Evolutionary conservation across 2,329 filamentous ascomycete species (phyloP).

Genomic region (Botrytis tulipae): DNA sequence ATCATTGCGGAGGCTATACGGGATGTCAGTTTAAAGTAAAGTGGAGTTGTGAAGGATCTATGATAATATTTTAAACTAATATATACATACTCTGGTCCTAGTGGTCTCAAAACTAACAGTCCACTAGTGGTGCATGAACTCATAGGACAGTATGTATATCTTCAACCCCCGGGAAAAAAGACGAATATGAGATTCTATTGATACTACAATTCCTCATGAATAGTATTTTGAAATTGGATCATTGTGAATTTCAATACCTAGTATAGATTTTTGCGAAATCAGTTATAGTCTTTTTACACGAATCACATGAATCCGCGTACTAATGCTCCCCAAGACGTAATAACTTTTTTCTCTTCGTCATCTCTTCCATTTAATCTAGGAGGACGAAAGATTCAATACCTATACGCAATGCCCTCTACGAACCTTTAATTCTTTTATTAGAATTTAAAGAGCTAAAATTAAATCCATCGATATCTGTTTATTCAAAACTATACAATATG

Average conservation of each 20-base stretch:
- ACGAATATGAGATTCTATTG: not conserved
- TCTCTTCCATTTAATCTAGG: no score
- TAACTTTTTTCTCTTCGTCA: not conserved
- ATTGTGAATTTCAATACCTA: not conserved
- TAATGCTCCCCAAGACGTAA: not conserved
- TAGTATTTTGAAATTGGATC: not conserved
- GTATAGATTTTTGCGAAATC: not conserved
- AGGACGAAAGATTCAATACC: no score
- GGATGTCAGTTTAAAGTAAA: conserved; percentile 2
- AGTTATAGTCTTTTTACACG: not conserved
- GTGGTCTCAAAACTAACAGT: not conserved
- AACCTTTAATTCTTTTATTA: no score
- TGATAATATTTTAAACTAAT: not conserved
- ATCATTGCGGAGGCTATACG: conserved; percentile 47
- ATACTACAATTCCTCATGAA: not conserved
- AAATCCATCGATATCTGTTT: no score
- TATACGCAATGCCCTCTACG: no score
- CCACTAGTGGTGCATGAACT: not conserved
- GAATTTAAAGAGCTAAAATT: no score
- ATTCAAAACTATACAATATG: no score
- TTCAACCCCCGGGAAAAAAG: not conserved
- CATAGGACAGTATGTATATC: not conserved
- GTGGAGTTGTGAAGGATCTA: not conserved
- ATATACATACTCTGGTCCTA: not conserved
- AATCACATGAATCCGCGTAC: not conserved